Percentiles rank a stretch among this genome's conserved stretches.
Conservation (phyloP, 106 monocot species). For the Phalaenopsis equestris region DNA sequence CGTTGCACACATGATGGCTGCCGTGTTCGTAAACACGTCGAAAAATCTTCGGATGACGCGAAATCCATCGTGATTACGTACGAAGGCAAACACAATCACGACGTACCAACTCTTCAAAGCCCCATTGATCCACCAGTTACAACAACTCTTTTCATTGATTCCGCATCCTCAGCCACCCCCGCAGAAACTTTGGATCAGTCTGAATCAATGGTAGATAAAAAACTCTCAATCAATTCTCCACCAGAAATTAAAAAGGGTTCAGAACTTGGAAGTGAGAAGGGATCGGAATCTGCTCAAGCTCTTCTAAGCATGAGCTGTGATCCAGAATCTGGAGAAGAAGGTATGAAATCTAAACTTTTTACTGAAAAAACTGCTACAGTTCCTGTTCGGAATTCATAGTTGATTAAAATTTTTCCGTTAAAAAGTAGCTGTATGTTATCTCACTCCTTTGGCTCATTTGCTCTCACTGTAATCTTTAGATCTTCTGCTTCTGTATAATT, state of each 20-base stretch:
- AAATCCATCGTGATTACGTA: constrained; percentile 70
- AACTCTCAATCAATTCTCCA: not conserved
- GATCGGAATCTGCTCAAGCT: constrained; percentile 53
- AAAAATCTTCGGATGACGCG: constrained; percentile 51
- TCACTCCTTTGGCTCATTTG: not conserved
- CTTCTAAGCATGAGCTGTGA: constrained; percentile 50
- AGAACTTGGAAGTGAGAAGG: constrained; percentile 40
- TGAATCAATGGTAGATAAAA: too few species aligned
- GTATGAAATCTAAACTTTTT: constrained; percentile 27
- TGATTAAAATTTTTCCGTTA: not conserved
- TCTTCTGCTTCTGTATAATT: constrained; percentile 33
- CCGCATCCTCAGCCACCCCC: constrained; percentile 8
- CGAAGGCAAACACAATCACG: constrained; percentile 80
- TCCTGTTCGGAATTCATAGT: constrained; percentile 45
- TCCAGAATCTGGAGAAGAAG: constrained; percentile 16
- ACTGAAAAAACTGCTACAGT: constrained; percentile 41
- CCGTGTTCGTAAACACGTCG: constrained; percentile 84
- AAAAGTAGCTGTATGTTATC: constrained; percentile 7
- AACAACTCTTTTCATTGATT: not conserved
- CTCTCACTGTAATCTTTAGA: not conserved
- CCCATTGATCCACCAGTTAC: constrained; percentile 13
- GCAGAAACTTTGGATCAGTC: not conserved
- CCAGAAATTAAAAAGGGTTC: constrained; percentile 2
- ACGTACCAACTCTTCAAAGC: constrained; percentile 36
- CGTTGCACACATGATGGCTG: constrained; percentile 74